Percentiles rank a stretch among this genome's conserved stretches.
Evolutionary conservation across 805 yeast species (phyloP).

Genomic region (Kodamaea lidongshanica): DNA sequence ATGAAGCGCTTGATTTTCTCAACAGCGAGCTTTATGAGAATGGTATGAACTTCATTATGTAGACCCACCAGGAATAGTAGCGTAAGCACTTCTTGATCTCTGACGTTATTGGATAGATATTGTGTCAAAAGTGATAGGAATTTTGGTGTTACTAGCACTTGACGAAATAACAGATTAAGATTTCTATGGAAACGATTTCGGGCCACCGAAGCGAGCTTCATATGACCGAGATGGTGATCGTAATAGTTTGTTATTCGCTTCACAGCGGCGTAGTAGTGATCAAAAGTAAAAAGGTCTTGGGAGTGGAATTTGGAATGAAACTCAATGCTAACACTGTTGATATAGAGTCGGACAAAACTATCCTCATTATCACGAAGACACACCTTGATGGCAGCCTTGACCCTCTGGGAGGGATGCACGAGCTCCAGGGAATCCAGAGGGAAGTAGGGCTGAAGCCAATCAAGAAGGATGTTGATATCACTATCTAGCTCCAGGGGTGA

Average conservation of each 20-base stretch:
- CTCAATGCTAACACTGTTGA: conserved; percentile 24
- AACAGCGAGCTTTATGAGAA: conserved; percentile 34
- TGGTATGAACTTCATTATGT: conserved; percentile 18
- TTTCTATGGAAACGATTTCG: conserved; percentile 22
- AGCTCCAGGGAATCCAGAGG: conserved; percentile 9
- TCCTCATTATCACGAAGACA: conserved; percentile 29
- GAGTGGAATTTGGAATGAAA: conserved; percentile 13
- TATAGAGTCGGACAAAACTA: conserved; percentile 28
- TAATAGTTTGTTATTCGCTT: conserved; percentile 19
- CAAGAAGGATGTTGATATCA: conserved; percentile 27
- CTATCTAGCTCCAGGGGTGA: conserved; percentile 24
- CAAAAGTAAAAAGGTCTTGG: conserved; percentile 7
- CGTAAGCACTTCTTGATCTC: conserved; percentile 3
- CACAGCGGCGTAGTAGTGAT: conserved; percentile 14
- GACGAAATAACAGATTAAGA: conserved; percentile 23
- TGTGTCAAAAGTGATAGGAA: no score
- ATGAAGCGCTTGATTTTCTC: conserved; percentile 30
- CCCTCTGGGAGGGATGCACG: conserved; percentile 25
- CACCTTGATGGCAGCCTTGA: conserved; percentile 31
- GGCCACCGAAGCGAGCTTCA: conserved; percentile 19
- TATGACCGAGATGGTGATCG: conserved; percentile 15
- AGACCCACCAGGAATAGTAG: conserved; percentile 17
- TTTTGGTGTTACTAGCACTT: no score
- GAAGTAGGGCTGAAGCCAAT: conserved; percentile 29
- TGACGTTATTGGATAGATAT: conserved; percentile 2